phyloP scores from a whole-genome alignment of 2,329 filamentous ascomycete genomes.

The Sporothrix luriei region DNA sequence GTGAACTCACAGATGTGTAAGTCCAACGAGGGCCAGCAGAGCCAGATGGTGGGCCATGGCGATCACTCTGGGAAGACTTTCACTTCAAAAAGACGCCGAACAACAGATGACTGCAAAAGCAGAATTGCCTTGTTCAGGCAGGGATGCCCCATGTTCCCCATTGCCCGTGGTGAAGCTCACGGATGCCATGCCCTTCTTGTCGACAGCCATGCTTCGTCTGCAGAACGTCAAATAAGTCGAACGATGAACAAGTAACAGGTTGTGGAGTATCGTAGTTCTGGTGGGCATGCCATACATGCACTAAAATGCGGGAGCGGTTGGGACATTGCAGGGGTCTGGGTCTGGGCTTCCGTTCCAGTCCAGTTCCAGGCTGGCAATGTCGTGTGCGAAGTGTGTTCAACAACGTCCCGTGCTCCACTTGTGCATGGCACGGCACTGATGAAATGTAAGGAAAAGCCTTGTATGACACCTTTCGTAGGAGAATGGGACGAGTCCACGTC shows the following conservation, averaged over 20 bases:
- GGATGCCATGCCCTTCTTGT: neutral
- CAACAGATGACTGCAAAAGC: neutral
- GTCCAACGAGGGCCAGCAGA: neutral
- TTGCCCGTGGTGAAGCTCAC: neutral
- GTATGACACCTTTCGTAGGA: neutral
- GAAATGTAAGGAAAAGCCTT: neutral
- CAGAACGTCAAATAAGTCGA: neutral
- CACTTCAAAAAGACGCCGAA: neutral
- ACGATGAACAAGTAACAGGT: slow-evolving; percentile 1
- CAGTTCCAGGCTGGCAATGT: slow-evolving; percentile 19
- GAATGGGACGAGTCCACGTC: neutral
- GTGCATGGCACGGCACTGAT: neutral
- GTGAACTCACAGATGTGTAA: neutral
- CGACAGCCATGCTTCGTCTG: neutral
- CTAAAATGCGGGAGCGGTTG: slow-evolving; percentile 16
- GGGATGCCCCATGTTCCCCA: slow-evolving; percentile 1
- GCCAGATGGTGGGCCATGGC: slow-evolving; percentile 14
- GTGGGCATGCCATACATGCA: slow-evolving; percentile 3
- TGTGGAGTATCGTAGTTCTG: neutral
- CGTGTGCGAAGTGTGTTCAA: neutral
- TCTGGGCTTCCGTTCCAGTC: neutral
- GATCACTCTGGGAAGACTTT: neutral
- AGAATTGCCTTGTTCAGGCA: neutral
- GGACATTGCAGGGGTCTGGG: slow-evolving; percentile 12
- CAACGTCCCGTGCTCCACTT: neutral